A percentile compares a stretch with the other conserved stretches of the same genome.
phyloP scores from a whole-genome alignment of 768 basidiomycete species.

The Cyclocybe cylindracea region DNA sequence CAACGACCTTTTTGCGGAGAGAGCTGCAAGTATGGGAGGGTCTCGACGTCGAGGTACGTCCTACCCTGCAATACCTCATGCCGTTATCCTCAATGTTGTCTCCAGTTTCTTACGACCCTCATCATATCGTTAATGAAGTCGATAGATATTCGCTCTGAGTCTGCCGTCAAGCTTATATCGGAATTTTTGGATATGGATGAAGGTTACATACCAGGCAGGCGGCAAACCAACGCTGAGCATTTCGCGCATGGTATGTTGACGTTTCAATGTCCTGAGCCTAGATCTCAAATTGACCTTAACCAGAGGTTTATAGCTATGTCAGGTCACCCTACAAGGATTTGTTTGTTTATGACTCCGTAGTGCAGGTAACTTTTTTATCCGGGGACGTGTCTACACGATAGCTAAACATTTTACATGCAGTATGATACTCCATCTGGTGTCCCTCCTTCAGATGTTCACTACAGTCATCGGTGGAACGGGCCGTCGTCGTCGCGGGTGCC shows the following conservation, averaged over 20 bases:
- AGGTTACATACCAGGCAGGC: constrained; percentile 54
- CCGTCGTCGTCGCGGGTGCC: constrained; percentile 25
- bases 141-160: constrained; percentile 89
- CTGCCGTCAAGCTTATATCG: constrained; percentile 78
- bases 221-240: constrained; percentile 81
- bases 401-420: constrained; percentile 32
- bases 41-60: constrained; percentile 82
- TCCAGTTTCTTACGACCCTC: constrained; percentile 88
- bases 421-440: constrained; percentile 56
- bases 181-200: constrained; percentile 87
- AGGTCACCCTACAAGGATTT: constrained; percentile 89
- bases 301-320: constrained; percentile 88
- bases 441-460: constrained; percentile 31
- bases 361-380: constrained; percentile 57
- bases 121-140: constrained; percentile 89
- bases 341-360: constrained; percentile 75
- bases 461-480: constrained; percentile 29
- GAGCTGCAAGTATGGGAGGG: constrained; percentile 88
- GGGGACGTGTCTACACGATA: neutral
- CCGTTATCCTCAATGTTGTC: constrained; percentile 15
- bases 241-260: constrained; percentile 82
- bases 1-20: constrained; percentile 78
- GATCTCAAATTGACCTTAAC: neutral
- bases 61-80: neutral
- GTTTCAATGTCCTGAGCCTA: constrained; percentile 1